Conservation (phyloP, 176 grass and related monocot species). For the Cymbopogon citratus region DNA sequence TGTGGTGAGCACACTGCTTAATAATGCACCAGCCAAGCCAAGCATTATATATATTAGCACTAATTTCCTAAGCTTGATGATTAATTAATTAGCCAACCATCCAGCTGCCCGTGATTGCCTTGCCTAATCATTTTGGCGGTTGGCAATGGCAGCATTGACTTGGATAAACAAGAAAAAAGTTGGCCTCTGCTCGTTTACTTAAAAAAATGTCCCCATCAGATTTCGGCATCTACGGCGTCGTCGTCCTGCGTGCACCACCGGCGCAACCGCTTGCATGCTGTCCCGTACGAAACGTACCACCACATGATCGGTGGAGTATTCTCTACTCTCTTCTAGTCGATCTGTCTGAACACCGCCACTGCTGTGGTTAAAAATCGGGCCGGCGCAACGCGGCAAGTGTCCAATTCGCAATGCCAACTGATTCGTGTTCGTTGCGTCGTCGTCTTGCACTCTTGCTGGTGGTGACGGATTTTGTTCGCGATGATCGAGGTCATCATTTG, state of each 20-base stretch:
- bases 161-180: not conserved
- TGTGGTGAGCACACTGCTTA: slow-evolving; percentile 20
- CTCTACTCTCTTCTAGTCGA: not conserved
- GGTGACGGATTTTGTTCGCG: slow-evolving; percentile 15
- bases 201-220: not conserved
- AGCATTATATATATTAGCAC: not conserved
- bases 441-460: not conserved
- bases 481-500: not conserved
- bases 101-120: slow-evolving; percentile 23
- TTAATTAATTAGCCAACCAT: not conserved
- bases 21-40: slow-evolving; percentile 11
- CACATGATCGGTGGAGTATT: not conserved
- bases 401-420: not conserved
- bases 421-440: not conserved
- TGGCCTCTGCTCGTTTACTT: not conserved
- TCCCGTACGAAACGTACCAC: slow-evolving; percentile 9
- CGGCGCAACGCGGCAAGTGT: not conserved
- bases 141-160: slow-evolving; percentile 44
- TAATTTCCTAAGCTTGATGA: not conserved
- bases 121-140: slow-evolving; percentile 39
- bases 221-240: slow-evolving; percentile 30
- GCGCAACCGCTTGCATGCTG: not conserved
- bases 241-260: not conserved
- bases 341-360: not conserved
- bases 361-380: slow-evolving; percentile 32